Conservation (phyloP, 352 stramenopile genomes). For the Phytophthora boehmeriae region DNA sequence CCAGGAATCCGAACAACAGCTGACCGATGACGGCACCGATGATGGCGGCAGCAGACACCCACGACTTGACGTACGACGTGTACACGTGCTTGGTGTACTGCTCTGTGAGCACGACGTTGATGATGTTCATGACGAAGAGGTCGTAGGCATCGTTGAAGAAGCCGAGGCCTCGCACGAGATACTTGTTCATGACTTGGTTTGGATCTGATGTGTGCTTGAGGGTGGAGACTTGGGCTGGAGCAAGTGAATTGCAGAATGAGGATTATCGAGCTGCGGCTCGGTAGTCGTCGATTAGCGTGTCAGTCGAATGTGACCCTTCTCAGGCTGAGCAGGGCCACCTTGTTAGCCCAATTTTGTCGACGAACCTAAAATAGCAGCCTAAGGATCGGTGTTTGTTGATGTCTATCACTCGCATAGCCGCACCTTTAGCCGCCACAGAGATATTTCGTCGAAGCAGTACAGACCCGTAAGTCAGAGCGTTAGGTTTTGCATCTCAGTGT, state of each 20-base stretch:
- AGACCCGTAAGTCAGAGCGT: too few relatives aligned
- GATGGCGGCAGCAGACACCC: conserved; percentile 47
- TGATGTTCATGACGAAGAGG: conserved; percentile 69
- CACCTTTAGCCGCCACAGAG: too few relatives aligned
- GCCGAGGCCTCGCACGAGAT: conserved; percentile 51
- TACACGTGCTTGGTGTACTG: conserved; percentile 59
- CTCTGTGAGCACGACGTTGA: conserved; percentile 68
- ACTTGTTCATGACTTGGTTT: conserved; percentile 48
- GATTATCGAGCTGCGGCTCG: too few relatives aligned
- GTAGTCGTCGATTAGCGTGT: too few relatives aligned
- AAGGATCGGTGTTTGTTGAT: too few relatives aligned
- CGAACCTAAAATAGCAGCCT: too few relatives aligned
- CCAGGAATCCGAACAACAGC: conserved; percentile 52
- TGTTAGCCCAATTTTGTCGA: too few relatives aligned
- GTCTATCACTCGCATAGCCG: too few relatives aligned
- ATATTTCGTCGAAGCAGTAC: too few relatives aligned
- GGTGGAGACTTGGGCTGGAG: not conserved
- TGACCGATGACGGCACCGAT: conserved; percentile 60
- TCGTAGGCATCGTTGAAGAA: conserved; percentile 68
- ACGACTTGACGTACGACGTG: conserved; percentile 56
- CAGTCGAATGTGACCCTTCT: too few relatives aligned
- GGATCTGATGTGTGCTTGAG: not conserved
- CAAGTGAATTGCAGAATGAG: conserved; percentile 1
- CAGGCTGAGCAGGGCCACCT: too few relatives aligned
- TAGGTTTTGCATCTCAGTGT: too few relatives aligned